These are phyloP conservation scores for Ananas comosus DNA, from an alignment of 176 grass and related monocot species.

Conservation along the genomic window DNA sequence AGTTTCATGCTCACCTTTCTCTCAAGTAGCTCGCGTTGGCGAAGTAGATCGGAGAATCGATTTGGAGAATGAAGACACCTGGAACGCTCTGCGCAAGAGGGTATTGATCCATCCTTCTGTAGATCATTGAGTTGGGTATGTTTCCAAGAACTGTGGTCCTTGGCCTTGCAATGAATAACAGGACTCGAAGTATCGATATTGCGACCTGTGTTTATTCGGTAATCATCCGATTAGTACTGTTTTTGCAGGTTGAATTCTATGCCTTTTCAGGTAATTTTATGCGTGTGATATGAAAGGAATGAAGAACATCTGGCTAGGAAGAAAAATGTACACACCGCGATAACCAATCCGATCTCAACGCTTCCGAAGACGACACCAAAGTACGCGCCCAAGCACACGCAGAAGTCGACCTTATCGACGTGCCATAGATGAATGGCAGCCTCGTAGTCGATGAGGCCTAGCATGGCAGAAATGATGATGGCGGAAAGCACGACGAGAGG, in stretches of 20 bases:
- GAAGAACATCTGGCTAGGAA: too few relatives aligned
- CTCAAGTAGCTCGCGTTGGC: constrained; percentile 76
- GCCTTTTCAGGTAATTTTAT: too few relatives aligned
- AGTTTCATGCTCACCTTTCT: constrained; percentile 43
- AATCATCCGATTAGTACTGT: not conserved
- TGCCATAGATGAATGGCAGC: constrained; percentile 67
- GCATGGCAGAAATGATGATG: constrained; percentile 90
- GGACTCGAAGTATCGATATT: constrained; percentile 52
- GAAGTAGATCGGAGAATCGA: constrained; percentile 89
- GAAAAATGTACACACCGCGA: constrained; percentile 34
- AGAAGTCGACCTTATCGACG: constrained; percentile 97
- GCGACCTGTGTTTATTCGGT: constrained; percentile 20
- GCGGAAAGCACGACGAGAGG: constrained; percentile 86
- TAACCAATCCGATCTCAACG: constrained; percentile 63
- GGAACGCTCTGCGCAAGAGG: constrained; percentile 43
- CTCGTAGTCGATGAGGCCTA: constrained; percentile 84
- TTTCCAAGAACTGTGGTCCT: constrained; percentile 70
- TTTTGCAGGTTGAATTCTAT: not conserved
- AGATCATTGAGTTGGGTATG: constrained; percentile 59
- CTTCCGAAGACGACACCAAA: constrained; percentile 88
- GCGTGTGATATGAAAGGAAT: too few relatives aligned
- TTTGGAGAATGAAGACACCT: constrained; percentile 59
- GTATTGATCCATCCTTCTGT: constrained; percentile 75
- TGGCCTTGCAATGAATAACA: constrained; percentile 67
- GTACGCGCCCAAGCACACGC: constrained; percentile 76